Evolutionary conservation across 805 yeast species (phyloP), one percentile per base, ranked within the genome.

Genomic region (Huiozyma sinensis): DNA sequence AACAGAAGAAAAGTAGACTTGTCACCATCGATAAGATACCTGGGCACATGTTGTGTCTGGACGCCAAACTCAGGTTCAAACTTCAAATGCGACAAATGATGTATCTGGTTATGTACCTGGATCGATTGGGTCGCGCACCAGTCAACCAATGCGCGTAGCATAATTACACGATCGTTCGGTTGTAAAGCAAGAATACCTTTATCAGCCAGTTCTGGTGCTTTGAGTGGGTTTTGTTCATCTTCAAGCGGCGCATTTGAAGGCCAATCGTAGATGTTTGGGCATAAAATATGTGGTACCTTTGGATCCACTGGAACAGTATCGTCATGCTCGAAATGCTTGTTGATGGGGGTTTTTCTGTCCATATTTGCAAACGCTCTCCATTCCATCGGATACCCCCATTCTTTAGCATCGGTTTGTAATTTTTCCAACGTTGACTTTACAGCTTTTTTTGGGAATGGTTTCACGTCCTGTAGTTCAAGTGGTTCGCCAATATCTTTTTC

Each of bases 301-400:
- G 50, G 47, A 36, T 52, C 56, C 28, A 49, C 54, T 6, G 47
- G 46, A 6, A 39, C 38, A 28, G 41, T 39, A 12, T 54, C 56
- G 40, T 53, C 51, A 1, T n/a, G 39, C 38, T 28, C 42, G 32
- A 40, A 51, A 47, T 27, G 44, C 33, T 31, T 13, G 12, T 30
- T 28, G 9, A 38, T 37, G 17, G 38, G 7, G 8, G 33, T 34
- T 32, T 39, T 13, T 40, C 43, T 38, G 33, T 42, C 45, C 9
- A 27, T 6, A 33, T 40, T 27, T 28, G 36, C n/a, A 35, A 27
- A 10, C 17, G 37, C 13, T 36, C 51, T 46, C 61, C 61, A 57
- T 47, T 55, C 57, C 10, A 41, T 45, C 12, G 61, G 61, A 38
- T 54, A 55, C 9, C 61, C 61, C 58, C 58, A 57, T 33, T 55